Percentiles rank a stretch among this genome's conserved stretches.
These are phyloP conservation scores for Corylus heterophylla DNA, from an alignment of 306 rosid species.

Conservation along the genomic window DNA sequence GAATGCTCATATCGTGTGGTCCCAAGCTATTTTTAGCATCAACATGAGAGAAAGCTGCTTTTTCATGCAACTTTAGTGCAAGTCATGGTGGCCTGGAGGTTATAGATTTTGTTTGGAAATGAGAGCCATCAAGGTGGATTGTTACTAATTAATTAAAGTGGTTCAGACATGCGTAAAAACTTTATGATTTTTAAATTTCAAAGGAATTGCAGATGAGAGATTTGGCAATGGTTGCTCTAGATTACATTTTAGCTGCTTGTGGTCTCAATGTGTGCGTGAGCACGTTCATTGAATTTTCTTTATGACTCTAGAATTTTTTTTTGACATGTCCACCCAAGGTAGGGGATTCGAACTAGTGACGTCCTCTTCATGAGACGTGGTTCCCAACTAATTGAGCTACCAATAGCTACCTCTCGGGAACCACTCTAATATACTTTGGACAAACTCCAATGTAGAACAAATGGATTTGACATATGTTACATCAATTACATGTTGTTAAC, in stretches of 20 bases:
- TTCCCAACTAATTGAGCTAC: too few species aligned
- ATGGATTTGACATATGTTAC: too few species aligned
- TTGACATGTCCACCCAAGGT: too few species aligned
- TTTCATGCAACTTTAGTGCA: conserved; percentile 20
- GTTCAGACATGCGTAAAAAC: neutral
- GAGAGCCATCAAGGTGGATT: conserved; percentile 30
- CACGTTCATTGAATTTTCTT: conserved; percentile 11
- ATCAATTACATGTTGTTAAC: too few species aligned
- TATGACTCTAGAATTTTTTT: neutral
- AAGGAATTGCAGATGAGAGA: neutral
- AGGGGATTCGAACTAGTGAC: too few species aligned
- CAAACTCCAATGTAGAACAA: neutral
- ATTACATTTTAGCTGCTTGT: conserved; percentile 7
- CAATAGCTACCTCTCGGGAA: too few species aligned
- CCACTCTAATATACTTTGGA: neutral
- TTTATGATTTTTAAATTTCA: neutral
- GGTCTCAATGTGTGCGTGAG: conserved; percentile 27
- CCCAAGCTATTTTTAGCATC: conserved; percentile 31
- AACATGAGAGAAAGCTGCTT: conserved; percentile 41
- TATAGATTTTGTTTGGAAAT: conserved; percentile 35
- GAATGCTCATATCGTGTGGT: conserved; percentile 14
- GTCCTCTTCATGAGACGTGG: too few species aligned
- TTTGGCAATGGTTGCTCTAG: neutral
- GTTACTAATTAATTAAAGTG: conserved; percentile 13
- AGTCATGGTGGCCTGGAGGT: conserved; percentile 27